Conservation (phyloP, 257 asterid genomes). For the Leptodermis oblonga region DNA sequence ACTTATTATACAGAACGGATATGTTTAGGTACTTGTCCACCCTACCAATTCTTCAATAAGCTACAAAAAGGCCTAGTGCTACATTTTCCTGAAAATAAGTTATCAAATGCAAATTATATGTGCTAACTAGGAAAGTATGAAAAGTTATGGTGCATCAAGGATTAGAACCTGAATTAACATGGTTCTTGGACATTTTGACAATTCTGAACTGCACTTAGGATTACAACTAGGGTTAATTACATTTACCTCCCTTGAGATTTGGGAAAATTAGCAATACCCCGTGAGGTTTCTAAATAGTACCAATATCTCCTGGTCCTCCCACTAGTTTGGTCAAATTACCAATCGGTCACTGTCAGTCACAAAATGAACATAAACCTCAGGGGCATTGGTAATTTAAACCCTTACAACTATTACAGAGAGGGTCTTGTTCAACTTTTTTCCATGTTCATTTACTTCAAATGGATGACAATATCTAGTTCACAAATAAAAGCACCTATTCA, state of each 20-base stretch:
- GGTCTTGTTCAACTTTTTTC: not conserved
- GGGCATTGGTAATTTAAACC: too few relatives aligned
- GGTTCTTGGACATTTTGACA: not conserved
- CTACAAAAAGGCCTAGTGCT: not conserved
- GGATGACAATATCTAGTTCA: not conserved
- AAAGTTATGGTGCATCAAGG: not conserved
- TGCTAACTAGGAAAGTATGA: not conserved
- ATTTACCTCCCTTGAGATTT: too few relatives aligned
- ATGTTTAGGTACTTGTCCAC: not conserved
- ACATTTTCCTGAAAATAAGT: not conserved
- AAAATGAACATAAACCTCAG: too few relatives aligned
- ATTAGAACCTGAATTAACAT: not conserved
- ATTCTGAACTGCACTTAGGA: not conserved
- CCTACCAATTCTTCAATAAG: not conserved
- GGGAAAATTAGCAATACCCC: too few relatives aligned
- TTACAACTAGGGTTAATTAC: too few relatives aligned
- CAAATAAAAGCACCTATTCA: not conserved
- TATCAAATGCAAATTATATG: not conserved
- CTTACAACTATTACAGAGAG: not conserved
- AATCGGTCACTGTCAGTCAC: too few relatives aligned
- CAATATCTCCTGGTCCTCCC: too few relatives aligned
- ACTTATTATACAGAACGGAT: not conserved
- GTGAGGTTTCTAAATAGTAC: too few relatives aligned
- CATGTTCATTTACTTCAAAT: not conserved
- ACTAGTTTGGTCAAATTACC: too few relatives aligned